Evolutionary conservation across 2,329 filamentous ascomycete species (phyloP), one percentile per base, ranked within the genome.

Genomic region (Graphiopsis chlorocephala): DNA sequence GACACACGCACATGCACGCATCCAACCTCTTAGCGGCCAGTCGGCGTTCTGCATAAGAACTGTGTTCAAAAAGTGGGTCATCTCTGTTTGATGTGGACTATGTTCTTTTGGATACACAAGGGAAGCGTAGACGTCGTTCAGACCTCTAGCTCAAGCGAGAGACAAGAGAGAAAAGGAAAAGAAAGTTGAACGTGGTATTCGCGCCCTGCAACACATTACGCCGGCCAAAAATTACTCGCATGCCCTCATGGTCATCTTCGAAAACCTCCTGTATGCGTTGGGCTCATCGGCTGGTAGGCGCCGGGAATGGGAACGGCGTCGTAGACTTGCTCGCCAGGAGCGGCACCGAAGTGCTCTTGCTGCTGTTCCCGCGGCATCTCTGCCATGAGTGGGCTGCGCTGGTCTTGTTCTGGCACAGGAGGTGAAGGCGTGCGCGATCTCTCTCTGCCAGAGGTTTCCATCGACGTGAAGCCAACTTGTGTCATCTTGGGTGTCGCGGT

Each of bases 221-320:
- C 56, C 56, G 35, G 56, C 56, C 56, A 45, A 53, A 28, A 58
- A 23, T 42, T 42, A 17, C 15, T 12, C 33, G n/a, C 5, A 10
- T 33, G 31, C 33, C 25, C 11, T 50, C 50, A 28, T n/a, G 15
- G 10, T 60, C 20, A 61, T 38, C 56, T 31, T 15, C 15, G 47
- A 31, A 65, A 65, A 15, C 26, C 61, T 17, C 53, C 62, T n/a
- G 53, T 58, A 26, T 64, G 62, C 45, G 63, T 61, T 8, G 68
- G 69, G 58, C 65, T 67, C 61, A 72, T 52, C 12, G 72, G 72
- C 31, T 74, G 72, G 48, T 97, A 97, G 0, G 93, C 91, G 6
- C 90, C 91, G 0, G 94, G 94, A 66, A 97, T 97, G 0, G 93
- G 92, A 33, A 97, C 94, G 25, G 89, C 82, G 14, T 89, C 93